Evolutionary conservation across 768 basidiomycete genomes (phyloP).

Genomic region (Clavaria fumosa): DNA sequence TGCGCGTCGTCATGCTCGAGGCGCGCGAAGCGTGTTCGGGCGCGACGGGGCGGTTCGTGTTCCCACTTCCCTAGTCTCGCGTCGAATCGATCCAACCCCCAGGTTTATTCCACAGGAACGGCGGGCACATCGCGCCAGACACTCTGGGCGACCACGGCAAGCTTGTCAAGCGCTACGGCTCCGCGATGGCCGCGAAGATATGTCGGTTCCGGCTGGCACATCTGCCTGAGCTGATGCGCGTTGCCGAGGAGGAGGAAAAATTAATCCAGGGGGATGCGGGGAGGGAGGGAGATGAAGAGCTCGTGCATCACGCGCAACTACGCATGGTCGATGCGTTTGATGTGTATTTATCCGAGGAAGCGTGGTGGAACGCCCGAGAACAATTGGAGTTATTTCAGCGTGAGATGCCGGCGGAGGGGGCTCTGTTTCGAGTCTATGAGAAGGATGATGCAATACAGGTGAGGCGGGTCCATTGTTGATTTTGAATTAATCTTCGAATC

Average conservation of each 20-base stretch:
- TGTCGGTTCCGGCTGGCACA: constrained; percentile 50
- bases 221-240: constrained; percentile 29
- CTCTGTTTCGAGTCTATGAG: constrained; percentile 20
- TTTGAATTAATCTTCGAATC: neutral
- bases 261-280: constrained; percentile 20
- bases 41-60: constrained; percentile 64
- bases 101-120: too few species aligned
- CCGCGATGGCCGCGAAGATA: constrained; percentile 31
- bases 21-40: constrained; percentile 66
- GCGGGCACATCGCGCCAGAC: constrained; percentile 49
- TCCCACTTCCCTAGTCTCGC: too few species aligned
- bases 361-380: constrained; percentile 27
- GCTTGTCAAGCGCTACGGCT: constrained; percentile 32
- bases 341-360: constrained; percentile 29
- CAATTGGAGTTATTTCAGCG: constrained; percentile 28
- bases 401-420: constrained; percentile 37
- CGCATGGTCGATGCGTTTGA: constrained; percentile 42
- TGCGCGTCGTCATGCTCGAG: constrained; percentile 64
- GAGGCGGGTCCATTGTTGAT: constrained; percentile 3
- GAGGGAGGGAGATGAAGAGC: constrained; percentile 24
- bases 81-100: too few species aligned
- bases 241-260: too few species aligned
- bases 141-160: constrained; percentile 42
- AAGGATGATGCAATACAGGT: constrained; percentile 19
- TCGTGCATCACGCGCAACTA: too few species aligned